Evolutionary conservation across 495 filamentous ascomycete genomes (phyloP), one percentile per base, ranked within the genome.

Genomic region (Aspergillus avenaceus): DNA sequence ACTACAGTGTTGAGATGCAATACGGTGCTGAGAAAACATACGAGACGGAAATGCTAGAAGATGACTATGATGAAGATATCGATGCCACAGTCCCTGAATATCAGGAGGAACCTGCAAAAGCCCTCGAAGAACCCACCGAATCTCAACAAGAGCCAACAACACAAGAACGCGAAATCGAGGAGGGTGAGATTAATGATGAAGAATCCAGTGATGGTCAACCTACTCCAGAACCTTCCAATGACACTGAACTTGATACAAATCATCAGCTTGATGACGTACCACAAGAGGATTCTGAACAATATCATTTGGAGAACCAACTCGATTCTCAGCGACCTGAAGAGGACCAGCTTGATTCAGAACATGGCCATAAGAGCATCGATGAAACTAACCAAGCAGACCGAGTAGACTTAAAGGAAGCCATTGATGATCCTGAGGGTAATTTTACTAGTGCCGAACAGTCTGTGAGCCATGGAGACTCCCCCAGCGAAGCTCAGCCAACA

Each of bases 1-100:
- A 63, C 19, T 48, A 69, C 23, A 64, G 63, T 37, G 55, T 69
- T 31, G 69, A 70, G 16, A 65, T 73, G 45, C 61, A 72, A 36
- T 63, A 62, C 38, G 58, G 58, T 18, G 42, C 45, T 19, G 65
- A 66, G n/a, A 61, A 58, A 16, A 54, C 61, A n/a, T 73, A 68
- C 22, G 64, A 72, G 42, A 61, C 68, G 3, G 71, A 72, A 32
- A 76, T 76, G 73, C 47, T 69, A 22, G 75, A 77, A 46, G 66
- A 71, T 23, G 72, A 72, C 41, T 65, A 67, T 44, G 67, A 63
- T 31, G 61, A 68, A 40, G 61, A 68, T 34, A 54, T 61, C 23
- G 62, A 72, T 43, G 49, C 55, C 22, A 59, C 67, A 29, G 37
- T 69, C 23, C 52, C 67, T 22, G 58, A 62, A 50, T 58, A 63